Base-by-base conservation (phyloP, 805 yeast genomes). In the Torulaspora gathmanii region DNA sequence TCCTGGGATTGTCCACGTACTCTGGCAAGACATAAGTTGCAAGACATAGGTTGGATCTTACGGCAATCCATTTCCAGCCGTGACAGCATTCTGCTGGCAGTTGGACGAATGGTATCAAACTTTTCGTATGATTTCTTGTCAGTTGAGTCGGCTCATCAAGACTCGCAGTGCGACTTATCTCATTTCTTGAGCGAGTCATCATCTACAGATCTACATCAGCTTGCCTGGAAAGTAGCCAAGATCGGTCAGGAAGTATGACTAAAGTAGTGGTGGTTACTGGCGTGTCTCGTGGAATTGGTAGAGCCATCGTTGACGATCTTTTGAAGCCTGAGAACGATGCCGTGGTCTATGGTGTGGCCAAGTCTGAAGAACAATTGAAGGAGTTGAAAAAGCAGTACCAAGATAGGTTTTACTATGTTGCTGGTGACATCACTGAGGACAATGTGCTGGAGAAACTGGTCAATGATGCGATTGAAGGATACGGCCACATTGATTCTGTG, bases 231-330 rank as follows among this genome's bases (percentile, higher is more conserved):
- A 22, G 25, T 10, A 4, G 8, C 8, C 13, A 17, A 30, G 16
- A 37, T 15, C 9, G 19, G 8, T 3, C 10, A 10, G 15, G 22
- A 10, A 5, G 8, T 22, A 56, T 52, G 60, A 26, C 46, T n/a
- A 60, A 53, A 27, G 71, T 73, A 5, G 57, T 75, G 9, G 58
- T 78, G 10, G 73, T 81, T 1, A 80, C 86, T 1, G 86, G 87
- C 22, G 82, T 80, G 5, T 80, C 87, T 1, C 73, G 77, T 60
- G 82, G 97, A 4, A 83, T 91, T 57, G 99, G 99, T 2, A 76
- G 73, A 12, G 74, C 89, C 1, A 79, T 84, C 52, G 87, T 83
- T 3, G 73, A 75, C 28, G 65, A 78, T 13, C 65, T 89, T 1
- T 40, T 63, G 2, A 47, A 58, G 2, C 56, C 66, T 3, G 37